Evolutionary conservation across 2,329 filamentous ascomycete species (phyloP), one percentile per base, ranked within the genome.

Genomic region (Neophaeococcomyces mojaviensis): DNA sequence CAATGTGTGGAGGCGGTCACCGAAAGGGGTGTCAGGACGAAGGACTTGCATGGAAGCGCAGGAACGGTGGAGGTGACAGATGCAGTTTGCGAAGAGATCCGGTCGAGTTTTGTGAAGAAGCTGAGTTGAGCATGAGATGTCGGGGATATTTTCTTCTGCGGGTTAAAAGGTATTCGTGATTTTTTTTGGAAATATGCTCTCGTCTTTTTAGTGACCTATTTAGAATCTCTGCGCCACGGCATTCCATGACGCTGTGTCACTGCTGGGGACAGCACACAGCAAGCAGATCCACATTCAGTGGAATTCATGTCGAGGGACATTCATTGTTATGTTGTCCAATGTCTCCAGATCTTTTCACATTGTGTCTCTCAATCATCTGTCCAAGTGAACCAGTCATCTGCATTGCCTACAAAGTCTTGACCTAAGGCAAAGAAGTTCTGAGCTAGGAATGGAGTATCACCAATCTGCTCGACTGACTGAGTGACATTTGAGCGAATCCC

Each of bases 1-100:
- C 68, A 73, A 39, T 74, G 74, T 18, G 72, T 82, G 10, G 80
- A 83, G 59, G 74, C 74, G 49, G 78, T 82, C 12, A 77, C 74
- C 8, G 74, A 74, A 15, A 58, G 67, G 19, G 72, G 71, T 0
- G 60, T 80, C 28, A 67, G 75, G 50, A 83, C 80, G 2, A 70
- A 64, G 26, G 79, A 84, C 60, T 70, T 83, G 54, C 77, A 77
- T 33, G 80, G 80, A 0, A 67, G 64, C 18, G 72, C 72, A 2
- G 71, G 67, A 2, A 83, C 80, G 0, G 69, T 73, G 55, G 72
- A 73, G 44, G 73, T 83, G 15, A 81, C 79, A 1, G 70, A 75
- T 26, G 78, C 78, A 2, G 71, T 79, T 8, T 72, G 52, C 34
- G 49, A 51, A 15, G 50, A 58, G 49, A 55, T 58, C 32, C 33